phyloP scores from a whole-genome alignment of 2,329 filamentous ascomycete species.

The Biscogniauxia marginata region DNA sequence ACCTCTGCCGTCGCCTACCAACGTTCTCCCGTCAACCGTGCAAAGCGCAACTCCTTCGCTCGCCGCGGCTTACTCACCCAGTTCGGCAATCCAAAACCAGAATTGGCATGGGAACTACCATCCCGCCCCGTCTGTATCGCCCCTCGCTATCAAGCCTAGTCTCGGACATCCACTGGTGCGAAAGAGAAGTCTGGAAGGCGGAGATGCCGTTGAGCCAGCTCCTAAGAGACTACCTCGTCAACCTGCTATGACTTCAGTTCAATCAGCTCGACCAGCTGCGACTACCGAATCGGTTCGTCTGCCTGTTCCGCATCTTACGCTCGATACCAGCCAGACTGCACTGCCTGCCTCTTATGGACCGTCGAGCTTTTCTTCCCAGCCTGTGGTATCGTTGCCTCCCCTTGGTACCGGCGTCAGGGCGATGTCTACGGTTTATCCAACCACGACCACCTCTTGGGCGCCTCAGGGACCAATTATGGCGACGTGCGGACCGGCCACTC shows the following conservation, averaged over 20 bases:
- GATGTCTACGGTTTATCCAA: constrained; percentile 74
- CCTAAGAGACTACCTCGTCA: constrained; percentile 48
- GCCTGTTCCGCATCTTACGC: constrained; percentile 69
- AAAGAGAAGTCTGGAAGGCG: constrained; percentile 52
- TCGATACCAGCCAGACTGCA: constrained; percentile 49
- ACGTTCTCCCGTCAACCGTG: constrained; percentile 32
- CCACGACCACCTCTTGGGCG: constrained; percentile 41
- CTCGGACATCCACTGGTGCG: constrained; percentile 40
- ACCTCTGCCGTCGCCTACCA: constrained; percentile 51
- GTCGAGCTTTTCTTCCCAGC: constrained; percentile 42
- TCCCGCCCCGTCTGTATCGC: constrained; percentile 43
- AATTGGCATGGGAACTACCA: constrained; percentile 40
- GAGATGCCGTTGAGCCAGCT: constrained; percentile 51
- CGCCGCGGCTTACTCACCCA: constrained; percentile 42
- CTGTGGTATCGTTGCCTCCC: constrained; percentile 59
- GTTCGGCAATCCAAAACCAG: constrained; percentile 32
- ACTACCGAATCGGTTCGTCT: constrained; percentile 47
- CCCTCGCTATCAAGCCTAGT: constrained; percentile 47
- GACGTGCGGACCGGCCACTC: constrained; percentile 34
- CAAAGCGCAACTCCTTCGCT: constrained; percentile 37
- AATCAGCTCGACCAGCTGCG: constrained; percentile 19
- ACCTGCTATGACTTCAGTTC: constrained; percentile 25
- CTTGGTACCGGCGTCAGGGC: constrained; percentile 62
- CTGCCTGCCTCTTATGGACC: constrained; percentile 30
- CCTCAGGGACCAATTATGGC: constrained; percentile 35